Base-by-base conservation (phyloP, 1,284 basidiomycete genomes). In the Sporisorium sorghi region DNA sequence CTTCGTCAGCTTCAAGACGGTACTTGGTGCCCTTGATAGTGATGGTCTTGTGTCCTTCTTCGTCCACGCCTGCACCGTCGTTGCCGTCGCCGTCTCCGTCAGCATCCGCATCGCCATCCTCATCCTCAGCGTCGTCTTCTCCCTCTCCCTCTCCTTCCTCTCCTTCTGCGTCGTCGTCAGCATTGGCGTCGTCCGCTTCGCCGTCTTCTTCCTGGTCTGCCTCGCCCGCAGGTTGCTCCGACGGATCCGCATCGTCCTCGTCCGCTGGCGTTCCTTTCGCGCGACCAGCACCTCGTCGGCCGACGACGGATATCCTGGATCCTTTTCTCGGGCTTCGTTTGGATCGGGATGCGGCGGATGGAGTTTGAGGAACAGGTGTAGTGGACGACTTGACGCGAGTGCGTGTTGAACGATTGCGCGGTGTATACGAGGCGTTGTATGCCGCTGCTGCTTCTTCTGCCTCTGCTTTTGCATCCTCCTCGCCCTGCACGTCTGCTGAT, bases 1-100 rank as follows among this genome's bases (percentile, higher is more conserved):
- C 92, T 57, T 91, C 91, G 32, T 93, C 91, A 52, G 91, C 91
- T 43, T 93, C 91, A 44, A 97, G 91, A 44, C 90, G 86, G 82
- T 91, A 92, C 15, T 90, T 88, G 73, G 90, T 87, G 12, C 92
- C 93, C 57, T 91, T 90, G 79, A 96, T 89, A 75, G 88, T 89
- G 57, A 91, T 91, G 1, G 89, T 89, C 76, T 90, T 90, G 57
- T 58, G 61, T 11, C 67, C 72, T 14, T 77, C 73, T 30, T 63
- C 71, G 24, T 69, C 75, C 23, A 73, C 54, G 23, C 66, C 65
- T 21, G 53, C 58, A 19, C 62, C 66, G 5, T 66, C 71, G 26
- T 70, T 53, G 32, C 43, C 44, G 14, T 51, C 60, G n/a, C 30
- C 64, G 15, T 63, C 67, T 10, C 37, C 63, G 12, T 66, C 73